Conservation (phyloP, 2,329 filamentous ascomycete species). For the Tolypocladium tropicale region DNA sequence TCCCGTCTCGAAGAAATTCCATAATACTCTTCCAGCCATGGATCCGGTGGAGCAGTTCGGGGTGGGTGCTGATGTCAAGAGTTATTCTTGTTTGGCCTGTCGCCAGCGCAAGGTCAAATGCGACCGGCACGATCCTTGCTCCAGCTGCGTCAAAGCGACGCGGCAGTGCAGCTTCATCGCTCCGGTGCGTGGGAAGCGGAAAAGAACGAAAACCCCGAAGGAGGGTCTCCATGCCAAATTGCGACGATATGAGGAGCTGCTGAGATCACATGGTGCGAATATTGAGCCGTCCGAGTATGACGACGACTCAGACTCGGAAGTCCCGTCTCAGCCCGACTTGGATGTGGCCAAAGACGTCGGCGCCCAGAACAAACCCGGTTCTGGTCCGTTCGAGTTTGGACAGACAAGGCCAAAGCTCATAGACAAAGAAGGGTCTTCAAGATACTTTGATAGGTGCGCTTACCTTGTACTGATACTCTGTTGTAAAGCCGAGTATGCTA, state of each 20-base stretch:
- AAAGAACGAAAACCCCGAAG: background rate
- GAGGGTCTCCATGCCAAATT: background rate
- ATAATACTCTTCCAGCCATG: background rate
- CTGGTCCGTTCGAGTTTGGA: background rate
- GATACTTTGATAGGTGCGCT: background rate
- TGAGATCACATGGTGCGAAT: background rate
- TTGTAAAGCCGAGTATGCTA: no score
- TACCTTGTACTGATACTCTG: background rate
- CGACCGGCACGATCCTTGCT: background rate
- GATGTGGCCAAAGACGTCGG: background rate
- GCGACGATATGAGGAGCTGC: background rate
- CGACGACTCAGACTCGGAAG: background rate
- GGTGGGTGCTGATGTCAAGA: background rate
- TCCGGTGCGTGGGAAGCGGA: background rate
- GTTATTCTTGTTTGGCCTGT: background rate
- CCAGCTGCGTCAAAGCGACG: background rate
- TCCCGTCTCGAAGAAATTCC: background rate
- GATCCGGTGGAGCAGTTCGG: background rate
- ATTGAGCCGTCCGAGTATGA: background rate
- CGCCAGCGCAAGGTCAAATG: background rate
- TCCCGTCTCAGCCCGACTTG: background rate
- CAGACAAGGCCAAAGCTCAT: background rate
- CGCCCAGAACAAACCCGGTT: background rate
- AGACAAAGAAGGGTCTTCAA: background rate
- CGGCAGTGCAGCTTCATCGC: background rate